A percentile compares a stretch with the other conserved stretches of the same genome.
Evolutionary conservation across 2,329 filamentous ascomycete genomes (phyloP).

Genomic region (Zopfia rhizophila): DNA sequence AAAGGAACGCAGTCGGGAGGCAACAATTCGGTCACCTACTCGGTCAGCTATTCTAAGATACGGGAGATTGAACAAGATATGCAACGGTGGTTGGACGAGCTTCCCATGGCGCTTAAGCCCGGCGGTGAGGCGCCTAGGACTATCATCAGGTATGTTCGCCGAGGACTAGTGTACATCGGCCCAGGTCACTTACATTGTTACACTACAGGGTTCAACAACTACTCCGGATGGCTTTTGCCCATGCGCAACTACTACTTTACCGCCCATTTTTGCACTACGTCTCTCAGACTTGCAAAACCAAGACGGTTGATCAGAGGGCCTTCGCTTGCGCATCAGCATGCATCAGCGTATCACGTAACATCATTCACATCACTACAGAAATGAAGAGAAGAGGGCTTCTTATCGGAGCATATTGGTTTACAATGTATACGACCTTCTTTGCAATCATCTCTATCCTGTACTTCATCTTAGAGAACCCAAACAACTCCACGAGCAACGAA

Average conservation of each 20-base stretch:
- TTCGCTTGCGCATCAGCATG: slow-evolving; percentile 79
- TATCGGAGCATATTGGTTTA: slow-evolving; percentile 88
- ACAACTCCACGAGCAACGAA: slow-evolving; percentile 78
- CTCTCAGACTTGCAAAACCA: slow-evolving; percentile 65
- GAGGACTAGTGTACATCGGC: not conserved
- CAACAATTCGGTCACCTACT: slow-evolving; percentile 63
- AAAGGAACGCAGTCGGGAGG: slow-evolving; percentile 58
- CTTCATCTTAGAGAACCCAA: slow-evolving; percentile 82
- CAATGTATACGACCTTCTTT: slow-evolving; percentile 85
- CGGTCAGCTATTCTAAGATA: slow-evolving; percentile 71
- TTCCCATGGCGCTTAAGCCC: slow-evolving; percentile 82
- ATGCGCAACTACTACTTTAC: slow-evolving; percentile 85
- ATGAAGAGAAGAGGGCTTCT: slow-evolving; percentile 79
- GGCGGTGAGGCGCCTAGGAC: slow-evolving; percentile 79
- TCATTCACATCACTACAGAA: slow-evolving; percentile 81
- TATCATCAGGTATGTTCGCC: slow-evolving; percentile 74
- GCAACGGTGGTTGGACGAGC: slow-evolving; percentile 69
- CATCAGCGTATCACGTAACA: slow-evolving; percentile 74
- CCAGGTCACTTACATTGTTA: slow-evolving; percentile 8
- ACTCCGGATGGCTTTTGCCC: slow-evolving; percentile 80
- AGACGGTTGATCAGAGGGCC: slow-evolving; percentile 75
- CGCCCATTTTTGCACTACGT: slow-evolving; percentile 86
- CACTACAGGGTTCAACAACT: slow-evolving; percentile 72
- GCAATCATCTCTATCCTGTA: slow-evolving; percentile 82
- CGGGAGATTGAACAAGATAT: slow-evolving; percentile 72